phyloP scores from a whole-genome alignment of 2,329 filamentous ascomycete species.

The Malbranchea zuffiana region DNA sequence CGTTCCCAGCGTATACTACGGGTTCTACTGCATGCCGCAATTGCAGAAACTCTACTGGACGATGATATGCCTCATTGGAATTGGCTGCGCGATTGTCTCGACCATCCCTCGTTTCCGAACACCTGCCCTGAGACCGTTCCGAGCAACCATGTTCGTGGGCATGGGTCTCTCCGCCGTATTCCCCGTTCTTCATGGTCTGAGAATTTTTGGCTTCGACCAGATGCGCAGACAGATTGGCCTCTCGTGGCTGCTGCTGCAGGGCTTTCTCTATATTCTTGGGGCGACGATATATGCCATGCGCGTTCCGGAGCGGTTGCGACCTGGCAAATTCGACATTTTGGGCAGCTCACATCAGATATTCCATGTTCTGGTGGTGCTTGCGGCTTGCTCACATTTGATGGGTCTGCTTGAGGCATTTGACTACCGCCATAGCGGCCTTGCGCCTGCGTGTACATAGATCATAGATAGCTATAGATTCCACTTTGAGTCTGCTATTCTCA shows the following conservation, averaged over 20 bases:
- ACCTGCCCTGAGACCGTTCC: slow-evolving; percentile 70
- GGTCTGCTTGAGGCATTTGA: slow-evolving; percentile 79
- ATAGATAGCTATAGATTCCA: neutral
- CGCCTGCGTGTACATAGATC: slow-evolving; percentile 38
- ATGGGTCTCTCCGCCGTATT: slow-evolving; percentile 77
- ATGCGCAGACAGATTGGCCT: slow-evolving; percentile 68
- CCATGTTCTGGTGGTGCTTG: slow-evolving; percentile 75
- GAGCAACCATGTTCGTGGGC: slow-evolving; percentile 78
- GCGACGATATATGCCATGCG: slow-evolving; percentile 75
- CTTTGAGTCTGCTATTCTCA: too few relatives aligned
- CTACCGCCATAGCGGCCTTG: slow-evolving; percentile 58
- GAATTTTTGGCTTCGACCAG: slow-evolving; percentile 53
- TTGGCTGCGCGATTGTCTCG: slow-evolving; percentile 65
- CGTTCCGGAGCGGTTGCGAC: slow-evolving; percentile 69
- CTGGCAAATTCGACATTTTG: slow-evolving; percentile 77
- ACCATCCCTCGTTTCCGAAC: slow-evolving; percentile 75
- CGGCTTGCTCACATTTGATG: slow-evolving; percentile 68
- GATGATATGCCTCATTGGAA: slow-evolving; percentile 65
- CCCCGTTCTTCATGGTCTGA: slow-evolving; percentile 67
- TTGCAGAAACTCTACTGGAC: slow-evolving; percentile 63
- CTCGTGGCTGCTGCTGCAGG: slow-evolving; percentile 68
- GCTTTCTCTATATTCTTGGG: slow-evolving; percentile 72
- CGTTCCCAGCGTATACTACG: slow-evolving; percentile 79
- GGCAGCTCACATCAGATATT: slow-evolving; percentile 95
- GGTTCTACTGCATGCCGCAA: slow-evolving; percentile 58